Evolutionary conservation across 768 basidiomycete species (phyloP).

Genomic region (Leccinellum rugosiceps): DNA sequence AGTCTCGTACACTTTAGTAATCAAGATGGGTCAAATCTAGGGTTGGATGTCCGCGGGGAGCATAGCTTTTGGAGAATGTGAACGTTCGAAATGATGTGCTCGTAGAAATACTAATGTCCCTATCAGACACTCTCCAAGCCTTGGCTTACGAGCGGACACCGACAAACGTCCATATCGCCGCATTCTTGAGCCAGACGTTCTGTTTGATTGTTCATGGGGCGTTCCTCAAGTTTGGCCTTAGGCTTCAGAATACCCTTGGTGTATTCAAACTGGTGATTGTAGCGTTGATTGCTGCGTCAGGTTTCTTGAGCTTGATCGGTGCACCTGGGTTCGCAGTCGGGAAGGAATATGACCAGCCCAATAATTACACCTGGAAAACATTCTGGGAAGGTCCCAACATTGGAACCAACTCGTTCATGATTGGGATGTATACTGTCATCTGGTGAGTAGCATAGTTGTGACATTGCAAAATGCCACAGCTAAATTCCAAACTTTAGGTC

Average conservation of each 20-base stretch:
- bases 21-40: slow-evolving; percentile 29
- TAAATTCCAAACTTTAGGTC: slow-evolving; percentile 46
- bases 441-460: slow-evolving; percentile 41
- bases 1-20: not conserved
- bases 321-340: slow-evolving; percentile 48
- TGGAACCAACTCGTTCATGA: slow-evolving; percentile 58
- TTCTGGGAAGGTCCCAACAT: slow-evolving; percentile 63
- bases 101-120: not conserved
- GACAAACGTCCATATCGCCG: slow-evolving; percentile 49
- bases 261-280: slow-evolving; percentile 59
- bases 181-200: slow-evolving; percentile 53
- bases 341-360: slow-evolving; percentile 49
- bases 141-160: slow-evolving; percentile 44
- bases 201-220: slow-evolving; percentile 56
- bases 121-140: slow-evolving; percentile 58
- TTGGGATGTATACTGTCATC: slow-evolving; percentile 65
- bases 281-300: slow-evolving; percentile 47
- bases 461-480: not conserved
- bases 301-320: slow-evolving; percentile 48
- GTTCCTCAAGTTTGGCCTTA: slow-evolving; percentile 51
- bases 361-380: slow-evolving; percentile 56
- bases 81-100: slow-evolving; percentile 3
- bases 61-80: slow-evolving; percentile 74
- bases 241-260: slow-evolving; percentile 62
- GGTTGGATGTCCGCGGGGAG: slow-evolving; percentile 57